Percentiles rank a stretch among this genome's conserved stretches.
phyloP scores from a whole-genome alignment of 352 stramenopile genomes.

The Pythium biforme region DNA sequence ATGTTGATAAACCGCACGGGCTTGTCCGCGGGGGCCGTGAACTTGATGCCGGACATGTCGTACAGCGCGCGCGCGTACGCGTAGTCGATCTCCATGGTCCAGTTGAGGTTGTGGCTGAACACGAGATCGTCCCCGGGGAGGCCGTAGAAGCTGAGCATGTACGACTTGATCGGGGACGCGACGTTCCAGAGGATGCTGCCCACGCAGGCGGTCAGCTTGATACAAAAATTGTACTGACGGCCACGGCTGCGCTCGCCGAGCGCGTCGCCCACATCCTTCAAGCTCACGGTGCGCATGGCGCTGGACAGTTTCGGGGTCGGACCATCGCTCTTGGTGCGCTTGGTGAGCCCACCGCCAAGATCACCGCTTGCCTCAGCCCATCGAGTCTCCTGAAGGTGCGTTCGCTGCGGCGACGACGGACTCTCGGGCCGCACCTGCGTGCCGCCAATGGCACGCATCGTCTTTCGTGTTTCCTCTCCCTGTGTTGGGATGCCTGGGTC shows the following conservation, averaged over 20 bases:
- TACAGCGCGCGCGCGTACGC: constrained; percentile 19
- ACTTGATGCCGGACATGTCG: constrained; percentile 18
- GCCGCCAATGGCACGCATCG: neutral
- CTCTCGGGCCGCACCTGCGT: neutral
- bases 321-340: neutral
- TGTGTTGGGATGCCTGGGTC: neutral
- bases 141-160: constrained; percentile 22
- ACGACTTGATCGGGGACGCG: constrained; percentile 25
- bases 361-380: neutral
- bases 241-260: constrained; percentile 3
- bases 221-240: constrained; percentile 7
- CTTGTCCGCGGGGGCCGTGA: neutral
- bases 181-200: constrained; percentile 22
- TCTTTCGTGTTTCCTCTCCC: too few species aligned
- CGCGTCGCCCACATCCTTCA: neutral
- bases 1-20: constrained; percentile 30
- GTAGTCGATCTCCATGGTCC: constrained; percentile 28
- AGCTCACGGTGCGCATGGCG: neutral
- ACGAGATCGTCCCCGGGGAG: constrained; percentile 20
- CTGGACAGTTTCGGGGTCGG: neutral
- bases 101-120: constrained; percentile 25
- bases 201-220: constrained; percentile 8
- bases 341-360: neutral
- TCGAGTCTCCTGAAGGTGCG: neutral
- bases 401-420: too few species aligned